phyloP scores from a whole-genome alignment of 768 basidiomycete genomes.

The Termitomyces sp. region DNA sequence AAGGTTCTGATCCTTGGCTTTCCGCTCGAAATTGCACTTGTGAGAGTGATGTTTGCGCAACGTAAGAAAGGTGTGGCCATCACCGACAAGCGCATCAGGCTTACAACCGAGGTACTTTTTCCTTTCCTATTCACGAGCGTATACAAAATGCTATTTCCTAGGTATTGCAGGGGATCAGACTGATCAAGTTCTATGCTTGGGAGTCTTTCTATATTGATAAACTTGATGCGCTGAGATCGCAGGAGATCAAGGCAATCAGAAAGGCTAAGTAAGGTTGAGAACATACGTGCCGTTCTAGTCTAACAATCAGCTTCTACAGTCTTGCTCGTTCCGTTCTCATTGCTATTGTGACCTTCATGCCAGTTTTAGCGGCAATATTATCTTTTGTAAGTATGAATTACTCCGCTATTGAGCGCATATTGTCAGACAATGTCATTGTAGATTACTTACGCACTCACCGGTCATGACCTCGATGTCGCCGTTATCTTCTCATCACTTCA shows the following conservation, averaged over 20 bases:
- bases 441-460: conserved; percentile 57
- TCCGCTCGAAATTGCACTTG: conserved; percentile 41
- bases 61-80: conserved; percentile 41
- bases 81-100: conserved; percentile 47
- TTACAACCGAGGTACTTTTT: conserved; percentile 39
- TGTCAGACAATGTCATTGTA: conserved; percentile 18
- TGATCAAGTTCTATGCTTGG: conserved; percentile 62
- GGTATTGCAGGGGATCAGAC: conserved; percentile 61
- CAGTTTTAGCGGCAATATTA: conserved; percentile 43
- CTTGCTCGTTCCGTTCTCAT: conserved; percentile 33
- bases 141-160: conserved; percentile 9
- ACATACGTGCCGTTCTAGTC: not conserved
- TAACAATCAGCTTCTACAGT: conserved; percentile 12
- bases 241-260: conserved; percentile 34
- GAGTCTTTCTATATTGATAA: conserved; percentile 42
- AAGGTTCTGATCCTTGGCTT: conserved; percentile 44
- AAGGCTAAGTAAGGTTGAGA: conserved; percentile 26
- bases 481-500: conserved; percentile 53
- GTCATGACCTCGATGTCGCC: conserved; percentile 46
- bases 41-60: conserved; percentile 36
- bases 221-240: conserved; percentile 29
- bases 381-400: conserved; percentile 37
- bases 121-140: not conserved
- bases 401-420: not conserved
- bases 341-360: conserved; percentile 42